Conservation (phyloP, 75 land plant genomes). For the Azolla pinnata region DNA sequence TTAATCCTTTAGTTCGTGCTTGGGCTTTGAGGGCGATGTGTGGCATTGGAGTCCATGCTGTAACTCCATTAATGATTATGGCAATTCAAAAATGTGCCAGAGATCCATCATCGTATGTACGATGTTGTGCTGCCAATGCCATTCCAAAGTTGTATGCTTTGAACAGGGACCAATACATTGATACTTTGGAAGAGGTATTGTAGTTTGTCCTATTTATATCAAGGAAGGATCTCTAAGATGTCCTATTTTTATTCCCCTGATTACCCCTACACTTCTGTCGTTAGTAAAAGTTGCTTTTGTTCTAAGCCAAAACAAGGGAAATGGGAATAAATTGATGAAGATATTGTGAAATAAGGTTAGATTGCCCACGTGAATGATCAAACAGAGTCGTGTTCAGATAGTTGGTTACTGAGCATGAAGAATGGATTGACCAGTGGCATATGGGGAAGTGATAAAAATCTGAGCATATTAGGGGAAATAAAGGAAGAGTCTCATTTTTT, state of each 20-base stretch:
- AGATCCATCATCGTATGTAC: constrained; percentile 94
- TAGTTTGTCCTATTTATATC: background rate
- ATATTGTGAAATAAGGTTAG: too few relatives aligned
- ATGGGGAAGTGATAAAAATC: too few relatives aligned
- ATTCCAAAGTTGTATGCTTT: constrained; percentile 77
- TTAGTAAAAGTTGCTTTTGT: background rate
- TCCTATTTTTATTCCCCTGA: background rate
- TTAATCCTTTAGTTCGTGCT: constrained; percentile 88
- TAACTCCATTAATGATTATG: constrained; percentile 71
- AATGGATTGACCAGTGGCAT: too few relatives aligned
- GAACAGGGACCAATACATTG: constrained; percentile 44
- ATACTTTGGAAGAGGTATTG: constrained; percentile 65
- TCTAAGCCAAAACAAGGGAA: too few relatives aligned
- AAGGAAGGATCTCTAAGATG: background rate
- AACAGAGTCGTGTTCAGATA: too few relatives aligned
- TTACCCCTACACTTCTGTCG: too few relatives aligned
- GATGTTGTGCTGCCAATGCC: constrained; percentile 97
- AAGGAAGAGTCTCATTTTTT: too few relatives aligned
- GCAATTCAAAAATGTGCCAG: constrained; percentile 74
- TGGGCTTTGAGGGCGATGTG: constrained; percentile 99
- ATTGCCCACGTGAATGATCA: too few relatives aligned
- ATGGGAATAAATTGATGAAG: too few relatives aligned
- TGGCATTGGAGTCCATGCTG: constrained; percentile 81
- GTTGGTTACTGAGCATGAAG: too few relatives aligned
- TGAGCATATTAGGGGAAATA: too few relatives aligned